Base-by-base conservation (phyloP, 441 rosid genomes). In the Dalechampia spathulata region DNA sequence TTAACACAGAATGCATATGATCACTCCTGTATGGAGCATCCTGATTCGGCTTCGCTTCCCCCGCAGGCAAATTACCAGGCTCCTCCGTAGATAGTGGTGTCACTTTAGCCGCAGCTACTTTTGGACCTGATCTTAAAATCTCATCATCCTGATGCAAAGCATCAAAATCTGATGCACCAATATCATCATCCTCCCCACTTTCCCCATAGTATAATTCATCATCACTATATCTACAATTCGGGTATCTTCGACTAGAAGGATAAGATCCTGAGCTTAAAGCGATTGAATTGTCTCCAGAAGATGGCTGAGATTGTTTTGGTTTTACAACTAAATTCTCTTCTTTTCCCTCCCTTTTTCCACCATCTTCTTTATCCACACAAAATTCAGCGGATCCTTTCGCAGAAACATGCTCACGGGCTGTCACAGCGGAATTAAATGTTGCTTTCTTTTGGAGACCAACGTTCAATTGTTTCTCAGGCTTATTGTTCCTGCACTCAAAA, bases 151-250 rank as follows among this genome's bases (percentile, higher is more conserved):
- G 75, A 60, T 52, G 63, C 6, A 30, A 47, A 56, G 79, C 78
- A 42, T 72, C 74, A 54, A 58, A 60, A 34, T 75, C 76, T 40
- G 68, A 47, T 28, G 28, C 64, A 23, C 54, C 8, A 30, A 3
- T 8, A 30, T 30, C 34, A 30, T 30, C 64, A 38, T 38, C 58
- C 4, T 55, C 69, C 2, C 42, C 89, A 32, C 87, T 80, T 51
- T 80, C 85, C 9, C 55, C 82, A 20, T 62, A 71, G 28, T 75
- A 90, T 36, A 84, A 58, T 57, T 67, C 83, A 60, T 88, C 93
- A 27, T 86, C 98, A 28, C 95, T 88, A 30, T 91, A 96, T 69
- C 94, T 77, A 60, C 94, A 88, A 53, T 84, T 88, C 78, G 75
- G 85, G 53, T 92, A 92, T 71, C 99, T 78, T 50, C 85, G 83